Base-by-base conservation (phyloP, 352 stramenopile genomes). In the Globisporangium splendens region DNA sequence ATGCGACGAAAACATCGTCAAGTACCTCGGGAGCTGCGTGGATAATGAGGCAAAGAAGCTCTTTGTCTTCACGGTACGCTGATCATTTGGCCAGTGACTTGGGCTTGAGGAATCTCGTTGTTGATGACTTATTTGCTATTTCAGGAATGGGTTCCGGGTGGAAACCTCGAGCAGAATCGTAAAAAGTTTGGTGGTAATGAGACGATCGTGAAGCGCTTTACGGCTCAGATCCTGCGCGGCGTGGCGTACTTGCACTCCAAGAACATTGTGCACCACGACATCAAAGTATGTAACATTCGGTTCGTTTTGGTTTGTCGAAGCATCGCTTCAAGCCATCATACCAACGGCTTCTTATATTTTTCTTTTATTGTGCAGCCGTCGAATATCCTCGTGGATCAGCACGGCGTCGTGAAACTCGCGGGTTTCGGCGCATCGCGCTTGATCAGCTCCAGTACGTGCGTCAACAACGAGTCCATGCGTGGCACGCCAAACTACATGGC, bases 331-430 rank as follows among this genome's bases (percentile, higher is more conserved):
- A 7, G 21, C 35, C n/a, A n/a, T n/a, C n/a, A n/a, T n/a, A n/a
- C n/a, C n/a, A n/a, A n/a, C n/a, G n/a, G n/a, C n/a, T n/a, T n/a
- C n/a, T n/a, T n/a, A n/a, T n/a, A n/a, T n/a, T n/a, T n/a, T n/a
- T n/a, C n/a, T n/a, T n/a, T n/a, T n/a, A n/a, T n/a, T n/a, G n/a
- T n/a, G n/a, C 52, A 86, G 77, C 81, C 83, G 7, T 85, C 82
- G 24, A 99, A 99, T 58, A 91, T 99, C 53, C 75, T 99, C 24
- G 90, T 99, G 10, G 95, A 96, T 60, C 91, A 98, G 61, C 79
- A 92, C 53, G 96, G 96, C 35, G 71, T 90, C 18, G 92, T 98
- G 24, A 99, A 98, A 65, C 75, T 98, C 20, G 92, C 92, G 7
- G 94, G 98, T 66, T 98, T 98, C 75, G 94, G 96, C 13, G 89